These are phyloP conservation scores for Huntiella moniliformis DNA, from an alignment of 2,329 filamentous ascomycete species.

Conservation along the genomic window DNA sequence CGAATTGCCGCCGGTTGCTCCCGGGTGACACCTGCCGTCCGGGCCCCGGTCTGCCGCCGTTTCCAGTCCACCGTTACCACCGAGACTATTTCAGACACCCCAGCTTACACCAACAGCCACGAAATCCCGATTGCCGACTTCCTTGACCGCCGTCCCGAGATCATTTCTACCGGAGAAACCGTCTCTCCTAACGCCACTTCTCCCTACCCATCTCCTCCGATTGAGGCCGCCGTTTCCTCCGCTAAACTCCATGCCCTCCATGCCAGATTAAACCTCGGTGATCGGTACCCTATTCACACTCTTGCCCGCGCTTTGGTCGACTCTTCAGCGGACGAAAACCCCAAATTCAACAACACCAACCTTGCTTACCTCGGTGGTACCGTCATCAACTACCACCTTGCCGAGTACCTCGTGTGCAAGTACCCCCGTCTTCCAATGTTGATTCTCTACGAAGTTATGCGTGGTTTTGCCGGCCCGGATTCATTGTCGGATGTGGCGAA, in stretches of 20 bases:
- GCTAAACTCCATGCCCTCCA: conserved; percentile 86
- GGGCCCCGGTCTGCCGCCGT: conserved; percentile 9
- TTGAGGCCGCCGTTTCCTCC: conserved; percentile 47
- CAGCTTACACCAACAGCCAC: conserved; percentile 7
- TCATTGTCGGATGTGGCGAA: conserved; percentile 54
- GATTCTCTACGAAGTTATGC: conserved; percentile 73
- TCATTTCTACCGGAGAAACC: conserved; percentile 17
- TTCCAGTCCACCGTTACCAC: conserved; percentile 20
- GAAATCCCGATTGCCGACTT: conserved; percentile 6
- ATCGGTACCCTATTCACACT: conserved; percentile 66
- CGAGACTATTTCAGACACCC: conserved; percentile 13
- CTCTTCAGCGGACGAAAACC: conserved; percentile 60
- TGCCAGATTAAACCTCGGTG: conserved; percentile 66
- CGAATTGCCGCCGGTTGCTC: no score
- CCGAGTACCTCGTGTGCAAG: conserved; percentile 71
- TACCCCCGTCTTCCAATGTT: conserved; percentile 80
- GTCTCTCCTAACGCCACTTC: conserved; percentile 18
- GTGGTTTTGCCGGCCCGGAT: conserved; percentile 61
- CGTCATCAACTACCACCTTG: conserved; percentile 72
- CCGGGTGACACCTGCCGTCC: no score
- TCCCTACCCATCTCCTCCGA: conserved; percentile 51
- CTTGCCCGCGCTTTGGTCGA: conserved; percentile 76
- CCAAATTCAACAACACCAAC: conserved; percentile 73
- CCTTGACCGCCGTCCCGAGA: conserved; percentile 12
- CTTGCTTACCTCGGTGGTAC: conserved; percentile 66